Base-by-base conservation (phyloP, 1,139 yeast species). In the Suhomyces panamericanus region DNA sequence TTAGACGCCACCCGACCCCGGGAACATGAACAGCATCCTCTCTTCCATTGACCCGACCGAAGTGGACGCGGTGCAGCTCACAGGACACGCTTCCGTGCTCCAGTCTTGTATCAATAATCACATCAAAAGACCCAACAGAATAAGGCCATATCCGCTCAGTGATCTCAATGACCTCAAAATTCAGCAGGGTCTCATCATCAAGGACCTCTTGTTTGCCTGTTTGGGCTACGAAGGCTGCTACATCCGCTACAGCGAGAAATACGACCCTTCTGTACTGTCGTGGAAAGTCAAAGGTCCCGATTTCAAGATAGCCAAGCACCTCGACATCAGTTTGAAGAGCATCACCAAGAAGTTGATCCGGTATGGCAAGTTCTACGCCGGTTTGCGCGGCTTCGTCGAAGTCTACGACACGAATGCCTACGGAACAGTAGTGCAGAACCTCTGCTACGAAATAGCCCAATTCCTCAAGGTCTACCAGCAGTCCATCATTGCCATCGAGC, bases 191-290 rank as follows among this genome's bases (percentile, higher is more conserved):
- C 70, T 85, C 15, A 75, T 91, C 1, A 73, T 87, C 27, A 77
- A 80, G 49, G 99, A 93, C 60, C 62, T 90, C 12, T 57, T 89
- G 16, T 78, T 76, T 54, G 83, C 87, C 2, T 64, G 93, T 22
- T 56, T 83, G 41, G 98, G 98, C 0, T 68, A 80, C 35, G 96
- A 90, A 60, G 97, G 98, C 0, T 73, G 74, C 30, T 89, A 85
- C 55, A 80, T 93, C 24, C 70, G 91, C 37, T 87, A 78, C 58
- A 75, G 84, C 36, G 87, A 81, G 41, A 70, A 73, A 26, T 87
- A 78, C 55, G 80, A 83, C 55, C 80, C 81, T 0, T 42, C 50
- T 0, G 62, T 66, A 15, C 48, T 60, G 4, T 59, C 59, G 7
- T 55, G 64, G 10, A 59, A 77, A 37, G 66, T 85, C 4, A 62